phyloP scores from a whole-genome alignment of 768 basidiomycete species.

The Naganishia antarctica region DNA sequence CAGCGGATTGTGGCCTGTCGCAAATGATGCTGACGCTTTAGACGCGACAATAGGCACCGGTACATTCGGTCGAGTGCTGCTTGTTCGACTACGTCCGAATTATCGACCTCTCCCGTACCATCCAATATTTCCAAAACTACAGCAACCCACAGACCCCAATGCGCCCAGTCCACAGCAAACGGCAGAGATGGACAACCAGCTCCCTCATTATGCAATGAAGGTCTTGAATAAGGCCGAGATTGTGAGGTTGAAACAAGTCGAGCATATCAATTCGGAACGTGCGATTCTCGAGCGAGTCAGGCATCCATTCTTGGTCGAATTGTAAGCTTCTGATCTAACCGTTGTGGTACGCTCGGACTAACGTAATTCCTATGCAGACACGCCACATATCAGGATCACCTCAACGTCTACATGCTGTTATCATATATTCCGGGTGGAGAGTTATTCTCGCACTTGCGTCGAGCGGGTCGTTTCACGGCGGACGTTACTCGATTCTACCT shows the following conservation, averaged over 20 bases:
- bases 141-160: conserved; percentile 39
- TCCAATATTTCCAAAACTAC: conserved; percentile 47
- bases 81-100: conserved; percentile 58
- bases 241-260: conserved; percentile 76
- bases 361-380: conserved; percentile 29
- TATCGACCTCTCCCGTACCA: conserved; percentile 31
- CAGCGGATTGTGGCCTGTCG: not conserved
- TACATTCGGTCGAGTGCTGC: conserved; percentile 87
- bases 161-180: conserved; percentile 36
- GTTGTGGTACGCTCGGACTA: no score
- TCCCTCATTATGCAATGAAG: conserved; percentile 51
- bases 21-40: not conserved
- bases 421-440: conserved; percentile 96
- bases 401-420: conserved; percentile 97
- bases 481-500: conserved; percentile 98
- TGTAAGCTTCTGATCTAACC: conserved; percentile 59
- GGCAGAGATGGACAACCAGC: conserved; percentile 41
- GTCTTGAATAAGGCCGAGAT: conserved; percentile 50
- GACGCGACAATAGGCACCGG: conserved; percentile 71
- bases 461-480: conserved; percentile 88
- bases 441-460: conserved; percentile 83
- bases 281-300: conserved; percentile 84
- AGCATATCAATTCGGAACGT: conserved; percentile 95
- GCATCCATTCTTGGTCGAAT: conserved; percentile 94
- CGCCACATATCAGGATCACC: conserved; percentile 66